phyloP scores from a whole-genome alignment of 768 basidiomycete species.

The Russula foetens region DNA sequence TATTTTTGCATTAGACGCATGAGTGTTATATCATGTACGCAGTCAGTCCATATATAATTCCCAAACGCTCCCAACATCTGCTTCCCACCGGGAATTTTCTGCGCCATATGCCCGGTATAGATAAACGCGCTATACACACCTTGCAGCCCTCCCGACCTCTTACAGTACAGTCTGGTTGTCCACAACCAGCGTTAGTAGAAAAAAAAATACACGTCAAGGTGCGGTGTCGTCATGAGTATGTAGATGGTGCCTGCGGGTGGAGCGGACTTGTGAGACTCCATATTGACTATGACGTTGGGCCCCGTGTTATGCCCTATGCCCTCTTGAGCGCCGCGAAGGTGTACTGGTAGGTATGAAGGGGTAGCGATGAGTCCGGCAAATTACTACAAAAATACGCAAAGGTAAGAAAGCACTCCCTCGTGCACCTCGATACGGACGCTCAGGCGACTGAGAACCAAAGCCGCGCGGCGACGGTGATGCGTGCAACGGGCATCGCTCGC shows the following conservation, averaged over 20 bases:
- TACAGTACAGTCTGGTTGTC: constrained; percentile 8
- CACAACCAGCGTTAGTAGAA: background rate
- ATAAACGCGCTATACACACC: background rate
- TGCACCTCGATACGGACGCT: constrained; percentile 20
- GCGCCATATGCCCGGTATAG: background rate
- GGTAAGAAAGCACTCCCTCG: constrained; percentile 4
- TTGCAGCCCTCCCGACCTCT: background rate
- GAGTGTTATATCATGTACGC: background rate
- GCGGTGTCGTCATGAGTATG: background rate
- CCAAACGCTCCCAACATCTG: background rate
- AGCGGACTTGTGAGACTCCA: background rate
- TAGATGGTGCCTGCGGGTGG: background rate
- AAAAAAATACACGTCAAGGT: background rate
- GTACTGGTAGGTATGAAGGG: background rate
- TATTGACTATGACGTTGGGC: background rate
- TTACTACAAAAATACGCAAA: background rate
- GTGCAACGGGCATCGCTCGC: too few species aligned
- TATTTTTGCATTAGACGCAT: background rate
- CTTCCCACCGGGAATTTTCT: background rate
- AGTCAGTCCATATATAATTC: background rate
- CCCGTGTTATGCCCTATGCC: background rate
- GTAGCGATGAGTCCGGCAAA: background rate
- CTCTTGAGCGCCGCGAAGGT: constrained; percentile 8
- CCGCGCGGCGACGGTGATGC: constrained; percentile 11
- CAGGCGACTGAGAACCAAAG: constrained; percentile 14